phyloP scores from a whole-genome alignment of 192 early-diverging fungal genomes.

The Backusella parvicylindrica region DNA sequence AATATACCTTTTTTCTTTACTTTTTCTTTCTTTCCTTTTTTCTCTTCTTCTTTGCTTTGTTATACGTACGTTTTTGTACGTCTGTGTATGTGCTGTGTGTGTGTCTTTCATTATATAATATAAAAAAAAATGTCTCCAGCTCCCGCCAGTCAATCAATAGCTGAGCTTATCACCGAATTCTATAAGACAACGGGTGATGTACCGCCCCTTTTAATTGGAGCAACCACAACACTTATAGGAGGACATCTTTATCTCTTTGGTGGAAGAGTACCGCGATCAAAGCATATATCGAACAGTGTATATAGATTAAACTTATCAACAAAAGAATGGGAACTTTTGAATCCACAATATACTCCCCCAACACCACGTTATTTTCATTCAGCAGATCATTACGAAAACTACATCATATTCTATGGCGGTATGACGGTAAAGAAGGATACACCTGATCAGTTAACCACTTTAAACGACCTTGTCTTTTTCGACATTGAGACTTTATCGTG shows the following conservation, averaged over 20 bases:
- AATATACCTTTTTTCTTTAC: not conserved
- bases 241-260: conserved; percentile 68
- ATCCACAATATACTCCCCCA: conserved; percentile 29
- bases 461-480: conserved; percentile 65
- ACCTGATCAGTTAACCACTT: conserved; percentile 55
- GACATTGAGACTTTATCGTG: conserved; percentile 60
- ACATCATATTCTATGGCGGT: conserved; percentile 71
- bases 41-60: not conserved
- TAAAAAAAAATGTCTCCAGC: not conserved
- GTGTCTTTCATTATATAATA: not conserved
- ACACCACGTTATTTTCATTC: conserved; percentile 74
- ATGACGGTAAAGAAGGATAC: conserved; percentile 64
- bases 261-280: conserved; percentile 62
- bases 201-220: conserved; percentile 74
- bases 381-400: conserved; percentile 55
- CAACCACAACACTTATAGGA: conserved; percentile 63
- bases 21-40: not conserved
- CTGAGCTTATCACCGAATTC: conserved; percentile 26
- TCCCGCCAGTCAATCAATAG: conserved; percentile 18
- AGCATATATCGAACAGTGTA: conserved; percentile 67
- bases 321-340: conserved; percentile 51
- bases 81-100: not conserved
- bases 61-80: not conserved
- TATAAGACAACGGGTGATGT: conserved; percentile 61
- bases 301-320: conserved; percentile 60